These are phyloP conservation scores for Ustanciosporium gigantosporum DNA, from an alignment of 1,284 basidiomycete genomes.

Conservation along the genomic window DNA sequence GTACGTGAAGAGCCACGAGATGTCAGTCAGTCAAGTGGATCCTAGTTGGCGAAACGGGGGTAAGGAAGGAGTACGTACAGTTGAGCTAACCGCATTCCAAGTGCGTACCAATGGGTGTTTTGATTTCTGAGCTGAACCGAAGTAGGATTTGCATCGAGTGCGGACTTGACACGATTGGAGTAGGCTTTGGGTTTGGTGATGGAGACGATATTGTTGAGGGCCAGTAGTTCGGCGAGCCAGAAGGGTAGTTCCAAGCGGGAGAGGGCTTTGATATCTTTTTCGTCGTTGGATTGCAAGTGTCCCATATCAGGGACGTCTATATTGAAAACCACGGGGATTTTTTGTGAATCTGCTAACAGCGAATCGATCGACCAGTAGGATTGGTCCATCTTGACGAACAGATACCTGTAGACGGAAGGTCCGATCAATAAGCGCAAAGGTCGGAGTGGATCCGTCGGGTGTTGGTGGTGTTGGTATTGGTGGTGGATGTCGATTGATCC, in stretches of 20 bases:
- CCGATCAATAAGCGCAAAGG: too few species aligned
- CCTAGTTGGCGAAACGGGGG: not conserved
- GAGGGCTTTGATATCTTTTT: slow-evolving; percentile 47
- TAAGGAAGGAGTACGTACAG: slow-evolving; percentile 27
- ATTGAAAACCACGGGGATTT: slow-evolving; percentile 53
- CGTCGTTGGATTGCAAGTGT: slow-evolving; percentile 48
- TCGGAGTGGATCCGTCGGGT: too few species aligned
- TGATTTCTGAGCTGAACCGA: slow-evolving; percentile 52
- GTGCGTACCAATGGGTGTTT: slow-evolving; percentile 55
- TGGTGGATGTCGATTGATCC: too few species aligned
- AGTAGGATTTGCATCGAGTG: slow-evolving; percentile 51
- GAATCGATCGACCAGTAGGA: slow-evolving; percentile 56
- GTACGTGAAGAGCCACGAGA: too few species aligned
- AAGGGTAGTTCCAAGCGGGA: slow-evolving; percentile 55
- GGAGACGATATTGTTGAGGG: slow-evolving; percentile 47
- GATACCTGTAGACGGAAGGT: too few species aligned
- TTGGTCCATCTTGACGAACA: slow-evolving; percentile 52
- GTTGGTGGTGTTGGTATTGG: too few species aligned
- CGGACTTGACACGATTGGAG: slow-evolving; percentile 46
- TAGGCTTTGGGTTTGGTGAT: slow-evolving; percentile 54
- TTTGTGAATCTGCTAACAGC: slow-evolving; percentile 51
- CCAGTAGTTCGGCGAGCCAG: slow-evolving; percentile 57
- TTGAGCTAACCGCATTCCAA: slow-evolving; percentile 50
- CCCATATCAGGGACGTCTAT: slow-evolving; percentile 55
- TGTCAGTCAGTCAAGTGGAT: too few species aligned